Percentiles rank a stretch among this genome's conserved stretches.
Evolutionary conservation across 257 asterid species (phyloP).

Genomic region (Solanum tacnaense): DNA sequence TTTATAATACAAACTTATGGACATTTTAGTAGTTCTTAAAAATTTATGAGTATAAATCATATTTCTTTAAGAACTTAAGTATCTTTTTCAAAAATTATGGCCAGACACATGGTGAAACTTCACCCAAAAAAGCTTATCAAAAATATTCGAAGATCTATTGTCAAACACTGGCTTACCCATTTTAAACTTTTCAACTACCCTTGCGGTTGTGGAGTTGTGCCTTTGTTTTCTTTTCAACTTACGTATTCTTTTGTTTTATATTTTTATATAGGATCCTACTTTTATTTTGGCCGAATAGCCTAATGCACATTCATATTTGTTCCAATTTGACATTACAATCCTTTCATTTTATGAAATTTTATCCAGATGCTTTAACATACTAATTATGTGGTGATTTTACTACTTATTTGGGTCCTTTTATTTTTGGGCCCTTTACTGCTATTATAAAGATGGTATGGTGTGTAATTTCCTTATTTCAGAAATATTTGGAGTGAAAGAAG

Average conservation of each 20-base stretch:
- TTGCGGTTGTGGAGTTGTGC: neutral
- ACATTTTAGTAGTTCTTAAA: neutral
- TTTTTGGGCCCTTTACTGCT: neutral
- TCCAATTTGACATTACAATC: neutral
- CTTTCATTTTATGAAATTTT: too few relatives aligned
- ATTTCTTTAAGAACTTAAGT: too few relatives aligned
- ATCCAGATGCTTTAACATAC: too few relatives aligned
- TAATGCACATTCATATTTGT: neutral
- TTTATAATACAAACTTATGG: too few relatives aligned
- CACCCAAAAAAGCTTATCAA: neutral
- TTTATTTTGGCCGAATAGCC: neutral
- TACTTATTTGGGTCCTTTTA: neutral
- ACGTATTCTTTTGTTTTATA: neutral
- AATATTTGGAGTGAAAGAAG: neutral
- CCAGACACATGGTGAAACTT: neutral
- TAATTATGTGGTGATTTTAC: neutral
- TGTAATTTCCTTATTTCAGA: too few relatives aligned
- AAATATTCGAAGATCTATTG: too few relatives aligned
- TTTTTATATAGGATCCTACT: neutral
- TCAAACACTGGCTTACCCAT: neutral
- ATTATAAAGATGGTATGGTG: neutral
- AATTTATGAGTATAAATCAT: too few relatives aligned
- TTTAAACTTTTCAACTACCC: neutral
- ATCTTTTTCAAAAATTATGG: neutral
- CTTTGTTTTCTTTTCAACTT: neutral